Percentiles rank a stretch among this genome's conserved stretches.
These are phyloP conservation scores for Favolaschia claudopus DNA, from an alignment of 768 basidiomycete genomes.

Conservation along the genomic window DNA sequence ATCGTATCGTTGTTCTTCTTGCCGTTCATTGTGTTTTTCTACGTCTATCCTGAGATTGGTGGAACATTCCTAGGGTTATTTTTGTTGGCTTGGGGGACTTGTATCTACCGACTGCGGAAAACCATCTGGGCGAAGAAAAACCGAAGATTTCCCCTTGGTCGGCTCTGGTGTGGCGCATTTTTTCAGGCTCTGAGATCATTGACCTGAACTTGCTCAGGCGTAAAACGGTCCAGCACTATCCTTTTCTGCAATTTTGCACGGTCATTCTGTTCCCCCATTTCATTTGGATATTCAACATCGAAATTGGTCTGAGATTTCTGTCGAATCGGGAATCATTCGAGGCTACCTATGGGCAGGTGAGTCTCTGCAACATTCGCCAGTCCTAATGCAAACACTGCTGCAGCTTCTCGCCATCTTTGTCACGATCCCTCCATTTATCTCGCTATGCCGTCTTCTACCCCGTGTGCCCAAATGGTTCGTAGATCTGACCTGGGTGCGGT, in stretches of 20 bases:
- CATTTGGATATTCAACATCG: constrained; percentile 24
- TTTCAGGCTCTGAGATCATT: background rate
- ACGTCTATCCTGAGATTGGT: background rate
- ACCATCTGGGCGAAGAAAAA: constrained; percentile 23
- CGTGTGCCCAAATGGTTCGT: constrained; percentile 18
- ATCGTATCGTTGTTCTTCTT: constrained; percentile 22
- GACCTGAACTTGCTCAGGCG: constrained; percentile 10
- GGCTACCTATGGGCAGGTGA: constrained; percentile 23
- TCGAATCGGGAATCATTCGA: constrained; percentile 12
- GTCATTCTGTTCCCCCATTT: constrained; percentile 12
- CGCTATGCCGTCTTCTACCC: constrained; percentile 17
- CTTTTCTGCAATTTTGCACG: constrained; percentile 23
- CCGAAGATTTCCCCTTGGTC: constrained; percentile 10
- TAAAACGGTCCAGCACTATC: constrained; percentile 17
- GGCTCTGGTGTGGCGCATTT: constrained; percentile 8
- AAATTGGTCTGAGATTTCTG: constrained; percentile 1
- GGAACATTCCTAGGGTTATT: background rate
- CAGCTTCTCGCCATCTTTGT: constrained; percentile 29
- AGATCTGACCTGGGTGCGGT: constrained; percentile 27
- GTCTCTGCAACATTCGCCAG: background rate
- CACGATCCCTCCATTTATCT: constrained; percentile 21
- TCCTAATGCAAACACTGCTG: background rate
- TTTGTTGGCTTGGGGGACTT: constrained; percentile 10
- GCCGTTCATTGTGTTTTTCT: constrained; percentile 23
- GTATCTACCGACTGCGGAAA: constrained; percentile 18